Base-by-base conservation (phyloP, 2,329 filamentous ascomycete species). In the Colletotrichum cuscutae region DNA sequence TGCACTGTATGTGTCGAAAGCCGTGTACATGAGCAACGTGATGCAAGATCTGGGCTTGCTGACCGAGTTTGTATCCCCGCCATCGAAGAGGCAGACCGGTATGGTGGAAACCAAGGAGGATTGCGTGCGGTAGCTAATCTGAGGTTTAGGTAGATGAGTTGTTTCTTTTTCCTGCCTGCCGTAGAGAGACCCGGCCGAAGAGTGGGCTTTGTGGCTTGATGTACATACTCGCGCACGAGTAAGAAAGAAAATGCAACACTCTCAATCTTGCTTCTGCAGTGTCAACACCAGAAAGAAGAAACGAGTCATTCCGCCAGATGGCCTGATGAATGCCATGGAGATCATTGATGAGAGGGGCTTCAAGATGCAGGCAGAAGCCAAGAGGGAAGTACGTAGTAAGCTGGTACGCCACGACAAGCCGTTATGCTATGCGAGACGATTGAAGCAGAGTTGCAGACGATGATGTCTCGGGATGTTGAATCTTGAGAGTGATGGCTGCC, bases 401-500 rank as follows among this genome's bases (percentile, higher is more conserved):
- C 37, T 22, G 37, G 58, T 30, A 59, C 37, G 42, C 42, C 15
- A 19, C 42, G 37, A 49, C 15, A 42, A 32, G 52, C 26, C n/a
- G 19, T 53, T 72, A 59, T 42, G 26, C 19, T 24, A 69, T 37
- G 42, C 58, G 24, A 53, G 56, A 22, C 35, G 52, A 42, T 61
- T 1, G 54, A 59, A 35, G 37, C 19, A 30, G 42, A 56, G 46
- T 12, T 24, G 42, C 60, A 15, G 28, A 7, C 15, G 26, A 24
- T 46, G 12, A 30, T 68, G 64, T 68, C 42, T 63, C 58, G 65
- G 53, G 65, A 68, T 22, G 68, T 67, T 67, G 63, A 57, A 61
- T 35, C 32, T 35, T 12, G 32, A 35, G 11, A 35, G 68, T 60
- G 22, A 49, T 46, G 60, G 42, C 30, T 59, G 56, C 56, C 26